These are phyloP conservation scores for Lactarius pseudohatsudake DNA, from an alignment of 768 basidiomycete genomes.

Conservation along the genomic window DNA sequence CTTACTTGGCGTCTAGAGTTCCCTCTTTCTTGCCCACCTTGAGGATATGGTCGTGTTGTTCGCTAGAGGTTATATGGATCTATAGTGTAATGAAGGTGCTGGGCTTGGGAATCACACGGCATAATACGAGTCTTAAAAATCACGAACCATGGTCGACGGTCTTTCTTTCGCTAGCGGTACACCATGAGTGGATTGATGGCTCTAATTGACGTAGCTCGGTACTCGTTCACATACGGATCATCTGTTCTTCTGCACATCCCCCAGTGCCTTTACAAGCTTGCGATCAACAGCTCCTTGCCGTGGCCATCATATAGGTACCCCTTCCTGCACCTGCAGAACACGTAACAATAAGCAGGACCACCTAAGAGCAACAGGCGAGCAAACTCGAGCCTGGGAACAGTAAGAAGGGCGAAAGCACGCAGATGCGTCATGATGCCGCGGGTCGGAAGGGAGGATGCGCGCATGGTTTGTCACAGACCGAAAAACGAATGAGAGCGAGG, in stretches of 20 bases:
- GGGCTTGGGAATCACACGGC: too few relatives aligned
- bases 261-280: too few relatives aligned
- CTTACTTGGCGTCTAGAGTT: constrained; percentile 10
- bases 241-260: not conserved
- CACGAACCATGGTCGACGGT: constrained; percentile 38
- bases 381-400: too few relatives aligned
- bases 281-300: too few relatives aligned
- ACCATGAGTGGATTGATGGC: constrained; percentile 55
- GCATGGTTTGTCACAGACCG: not conserved
- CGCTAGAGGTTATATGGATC: constrained; percentile 72
- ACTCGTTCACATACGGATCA: not conserved
- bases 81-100: constrained; percentile 30
- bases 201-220: constrained; percentile 58
- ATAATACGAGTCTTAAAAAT: constrained; percentile 54
- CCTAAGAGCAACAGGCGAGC: too few relatives aligned
- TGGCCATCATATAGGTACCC: too few relatives aligned
- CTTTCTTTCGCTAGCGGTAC: constrained; percentile 51
- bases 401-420: too few relatives aligned
- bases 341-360: too few relatives aligned
- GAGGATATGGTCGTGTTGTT: constrained; percentile 60
- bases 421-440: not conserved
- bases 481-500: constrained; percentile 7
- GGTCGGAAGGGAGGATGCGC: not conserved
- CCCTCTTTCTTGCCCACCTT: constrained; percentile 48
- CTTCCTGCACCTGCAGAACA: too few relatives aligned